phyloP scores from a whole-genome alignment of 495 filamentous ascomycete species.

The Xylaria curta region DNA sequence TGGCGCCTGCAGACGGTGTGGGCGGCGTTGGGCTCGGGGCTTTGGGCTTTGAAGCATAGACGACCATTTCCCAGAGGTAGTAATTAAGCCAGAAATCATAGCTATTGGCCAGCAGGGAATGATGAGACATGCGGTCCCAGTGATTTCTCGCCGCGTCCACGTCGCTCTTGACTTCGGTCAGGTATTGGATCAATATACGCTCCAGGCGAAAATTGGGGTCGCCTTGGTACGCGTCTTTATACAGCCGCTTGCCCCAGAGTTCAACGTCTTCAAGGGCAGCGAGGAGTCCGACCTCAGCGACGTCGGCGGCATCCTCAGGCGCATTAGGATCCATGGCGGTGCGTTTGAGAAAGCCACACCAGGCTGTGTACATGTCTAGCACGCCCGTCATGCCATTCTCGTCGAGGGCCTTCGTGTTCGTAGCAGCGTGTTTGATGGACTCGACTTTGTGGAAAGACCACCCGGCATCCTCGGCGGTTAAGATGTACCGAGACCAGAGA shows the following conservation, averaged over 20 bases:
- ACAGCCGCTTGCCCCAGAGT: slow-evolving; percentile 75
- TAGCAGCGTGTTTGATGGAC: slow-evolving; percentile 89
- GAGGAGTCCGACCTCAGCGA: slow-evolving; percentile 87
- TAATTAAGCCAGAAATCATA: slow-evolving; percentile 93
- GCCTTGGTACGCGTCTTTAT: slow-evolving; percentile 75
- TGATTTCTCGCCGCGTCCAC: slow-evolving; percentile 67
- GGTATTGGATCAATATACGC: slow-evolving; percentile 87
- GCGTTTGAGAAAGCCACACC: slow-evolving; percentile 91
- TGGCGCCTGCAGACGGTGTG: slow-evolving; percentile 39
- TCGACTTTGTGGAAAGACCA: slow-evolving; percentile 80
- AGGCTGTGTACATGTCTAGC: slow-evolving; percentile 85
- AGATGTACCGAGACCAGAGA: slow-evolving; percentile 87
- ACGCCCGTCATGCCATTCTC: slow-evolving; percentile 79
- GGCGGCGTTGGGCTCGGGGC: slow-evolving; percentile 53
- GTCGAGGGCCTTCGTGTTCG: slow-evolving; percentile 76
- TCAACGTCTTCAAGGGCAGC: slow-evolving; percentile 83
- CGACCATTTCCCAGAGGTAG: slow-evolving; percentile 87
- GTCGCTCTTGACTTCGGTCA: slow-evolving; percentile 75
- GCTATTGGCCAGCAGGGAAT: slow-evolving; percentile 68
- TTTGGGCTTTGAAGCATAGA: slow-evolving; percentile 50
- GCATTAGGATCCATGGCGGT: slow-evolving; percentile 76
- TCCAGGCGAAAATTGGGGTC: slow-evolving; percentile 89
- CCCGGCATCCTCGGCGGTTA: slow-evolving; percentile 78
- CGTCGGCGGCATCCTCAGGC: slow-evolving; percentile 86
- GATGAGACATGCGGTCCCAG: slow-evolving; percentile 71